Percentiles rank a stretch among this genome's conserved stretches.
Evolutionary conservation across 129 eudicot genomes (phyloP).

Genomic region (Ambrosia trifida): DNA sequence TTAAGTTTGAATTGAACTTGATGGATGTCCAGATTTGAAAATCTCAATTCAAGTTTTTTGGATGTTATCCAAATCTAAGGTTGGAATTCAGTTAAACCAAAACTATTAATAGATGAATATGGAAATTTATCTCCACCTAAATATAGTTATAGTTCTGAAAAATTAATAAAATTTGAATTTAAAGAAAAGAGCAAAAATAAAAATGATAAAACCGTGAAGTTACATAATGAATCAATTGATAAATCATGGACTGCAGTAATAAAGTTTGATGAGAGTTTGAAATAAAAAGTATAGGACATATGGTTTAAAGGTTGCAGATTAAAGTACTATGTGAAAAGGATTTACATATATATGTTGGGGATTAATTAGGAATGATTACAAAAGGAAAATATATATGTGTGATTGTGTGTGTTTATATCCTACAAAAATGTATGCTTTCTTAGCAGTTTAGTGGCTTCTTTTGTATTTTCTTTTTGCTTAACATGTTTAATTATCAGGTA

Average conservation of each 20-base stretch:
- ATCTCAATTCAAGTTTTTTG: background rate
- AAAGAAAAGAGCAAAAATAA: background rate
- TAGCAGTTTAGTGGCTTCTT: background rate
- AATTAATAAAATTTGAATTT: background rate
- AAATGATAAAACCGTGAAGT: background rate
- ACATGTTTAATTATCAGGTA: slow-evolving; percentile 49
- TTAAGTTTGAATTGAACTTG: too few species aligned
- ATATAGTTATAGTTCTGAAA: background rate
- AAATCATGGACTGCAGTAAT: background rate
- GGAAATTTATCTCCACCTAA: background rate
- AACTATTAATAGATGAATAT: background rate
- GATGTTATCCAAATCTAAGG: background rate
- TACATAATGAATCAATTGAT: background rate
- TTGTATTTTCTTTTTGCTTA: slow-evolving; percentile 2
- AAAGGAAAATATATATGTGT: background rate
- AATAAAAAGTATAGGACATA: background rate
- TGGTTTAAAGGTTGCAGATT: background rate
- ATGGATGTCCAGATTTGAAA: background rate
- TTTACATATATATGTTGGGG: slow-evolving; percentile 1
- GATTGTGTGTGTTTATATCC: background rate
- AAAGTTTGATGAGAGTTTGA: background rate
- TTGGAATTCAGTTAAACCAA: background rate
- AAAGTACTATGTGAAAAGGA: background rate
- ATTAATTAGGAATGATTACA: background rate
- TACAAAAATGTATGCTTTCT: background rate